A percentile compares a stretch with the other conserved stretches of the same genome.
Evolutionary conservation across 169 alveolate species (phyloP).

Genomic region (Babesia gibsoni): DNA sequence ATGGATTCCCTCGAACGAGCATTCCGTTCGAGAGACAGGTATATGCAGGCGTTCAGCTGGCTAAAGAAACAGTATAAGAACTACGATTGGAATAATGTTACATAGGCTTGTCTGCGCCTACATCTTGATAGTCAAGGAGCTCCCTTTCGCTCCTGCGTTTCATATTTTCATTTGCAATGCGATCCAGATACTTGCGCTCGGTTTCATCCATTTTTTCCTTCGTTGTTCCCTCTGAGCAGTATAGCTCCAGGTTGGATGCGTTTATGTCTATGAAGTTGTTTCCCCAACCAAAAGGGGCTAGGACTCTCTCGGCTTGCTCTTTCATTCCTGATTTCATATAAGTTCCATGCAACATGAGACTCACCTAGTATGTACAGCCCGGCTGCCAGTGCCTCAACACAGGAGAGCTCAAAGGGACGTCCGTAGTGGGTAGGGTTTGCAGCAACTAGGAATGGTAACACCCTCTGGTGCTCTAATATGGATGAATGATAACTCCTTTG

Average conservation of each 20-base stretch:
- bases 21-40: slow-evolving; percentile 24
- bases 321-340: slow-evolving; percentile 15
- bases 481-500: not conserved
- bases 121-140: slow-evolving; percentile 45
- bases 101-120: slow-evolving; percentile 25
- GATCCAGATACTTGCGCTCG: slow-evolving; percentile 40
- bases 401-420: slow-evolving; percentile 88
- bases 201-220: slow-evolving; percentile 39
- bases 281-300: slow-evolving; percentile 87
- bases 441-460: slow-evolving; percentile 89
- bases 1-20: slow-evolving; percentile 49
- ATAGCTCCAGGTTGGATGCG: slow-evolving; percentile 71
- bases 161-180: slow-evolving; percentile 4
- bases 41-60: slow-evolving; percentile 29
- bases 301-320: slow-evolving; percentile 76
- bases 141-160: slow-evolving; percentile 15
- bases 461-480: slow-evolving; percentile 40
- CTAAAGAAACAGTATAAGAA: slow-evolving; percentile 18
- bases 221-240: slow-evolving; percentile 64
- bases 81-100: slow-evolving; percentile 46
- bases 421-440: slow-evolving; percentile 95
- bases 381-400: slow-evolving; percentile 96
- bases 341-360: not conserved
- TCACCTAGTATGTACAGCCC: slow-evolving; percentile 84
- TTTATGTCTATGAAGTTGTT: slow-evolving; percentile 82